These are phyloP conservation scores for Begonia fuchsioides DNA, from an alignment of 306 rosid genomes.

Conservation along the genomic window DNA sequence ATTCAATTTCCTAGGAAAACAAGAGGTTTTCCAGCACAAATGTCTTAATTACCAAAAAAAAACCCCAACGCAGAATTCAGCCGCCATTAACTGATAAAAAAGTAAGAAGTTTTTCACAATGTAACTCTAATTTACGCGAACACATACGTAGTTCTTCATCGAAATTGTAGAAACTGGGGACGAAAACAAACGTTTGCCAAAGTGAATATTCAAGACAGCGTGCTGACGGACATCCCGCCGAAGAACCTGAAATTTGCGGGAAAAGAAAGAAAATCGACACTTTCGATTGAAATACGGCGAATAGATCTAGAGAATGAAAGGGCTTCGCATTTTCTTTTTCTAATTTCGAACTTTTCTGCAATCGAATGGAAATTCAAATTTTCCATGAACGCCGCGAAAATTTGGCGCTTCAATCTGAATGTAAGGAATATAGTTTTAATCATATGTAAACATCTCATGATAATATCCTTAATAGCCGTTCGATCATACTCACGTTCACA, in stretches of 20 bases:
- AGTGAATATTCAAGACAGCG: neutral
- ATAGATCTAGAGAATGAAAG: neutral
- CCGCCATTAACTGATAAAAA: neutral
- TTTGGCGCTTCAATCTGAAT: conserved; percentile 24
- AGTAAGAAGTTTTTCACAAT: neutral
- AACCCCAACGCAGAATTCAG: neutral
- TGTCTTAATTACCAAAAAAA: conserved; percentile 1
- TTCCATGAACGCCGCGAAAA: conserved; percentile 22
- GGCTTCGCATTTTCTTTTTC: neutral
- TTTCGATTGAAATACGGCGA: neutral
- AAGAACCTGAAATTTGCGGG: conserved; percentile 15
- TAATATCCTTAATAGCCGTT: too few relatives aligned
- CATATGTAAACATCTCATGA: too few relatives aligned
- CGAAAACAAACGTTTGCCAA: neutral
- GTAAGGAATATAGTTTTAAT: too few relatives aligned
- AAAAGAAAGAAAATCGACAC: neutral
- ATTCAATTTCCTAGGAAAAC: conserved; percentile 6
- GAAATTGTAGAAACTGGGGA: neutral
- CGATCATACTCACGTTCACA: too few relatives aligned
- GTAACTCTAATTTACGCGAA: neutral
- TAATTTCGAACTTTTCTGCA: neutral
- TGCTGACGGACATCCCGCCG: neutral
- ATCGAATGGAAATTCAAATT: conserved; percentile 19
- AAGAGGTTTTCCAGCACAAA: neutral
- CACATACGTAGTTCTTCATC: neutral